These are phyloP conservation scores for Oenanthe sinensis DNA, from an alignment of 129 eudicot species.

Conservation along the genomic window DNA sequence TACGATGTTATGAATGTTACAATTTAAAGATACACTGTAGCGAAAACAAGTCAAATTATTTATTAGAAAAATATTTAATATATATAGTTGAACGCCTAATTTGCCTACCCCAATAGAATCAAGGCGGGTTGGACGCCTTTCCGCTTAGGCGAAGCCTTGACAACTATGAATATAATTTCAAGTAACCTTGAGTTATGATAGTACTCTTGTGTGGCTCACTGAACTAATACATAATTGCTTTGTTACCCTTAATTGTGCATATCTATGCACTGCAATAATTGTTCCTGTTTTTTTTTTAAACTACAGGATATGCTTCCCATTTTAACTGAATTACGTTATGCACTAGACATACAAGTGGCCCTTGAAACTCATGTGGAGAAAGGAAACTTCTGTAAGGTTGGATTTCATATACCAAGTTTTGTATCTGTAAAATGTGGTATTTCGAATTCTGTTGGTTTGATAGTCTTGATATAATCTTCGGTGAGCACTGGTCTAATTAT, in stretches of 20 bases:
- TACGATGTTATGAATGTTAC: neutral
- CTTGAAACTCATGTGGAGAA: slow-evolving; percentile 76
- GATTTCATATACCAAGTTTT: slow-evolving; percentile 1
- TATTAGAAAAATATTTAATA: neutral
- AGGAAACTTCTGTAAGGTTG: slow-evolving; percentile 78
- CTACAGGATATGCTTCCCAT: slow-evolving; percentile 85
- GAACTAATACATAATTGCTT: neutral
- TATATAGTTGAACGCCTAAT: neutral
- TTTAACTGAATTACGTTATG: slow-evolving; percentile 71
- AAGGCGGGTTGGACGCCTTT: neutral
- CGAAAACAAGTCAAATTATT: neutral
- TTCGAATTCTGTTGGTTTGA: neutral
- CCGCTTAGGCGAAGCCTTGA: neutral
- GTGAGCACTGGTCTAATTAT: slow-evolving; percentile 2
- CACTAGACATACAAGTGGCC: slow-evolving; percentile 61
- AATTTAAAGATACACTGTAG: neutral
- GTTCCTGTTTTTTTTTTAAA: neutral
- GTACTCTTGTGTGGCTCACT: neutral
- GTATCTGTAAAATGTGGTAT: slow-evolving; percentile 3
- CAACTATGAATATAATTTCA: neutral
- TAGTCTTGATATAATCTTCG: neutral
- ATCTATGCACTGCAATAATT: neutral
- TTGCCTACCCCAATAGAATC: neutral
- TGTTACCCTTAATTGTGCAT: neutral
- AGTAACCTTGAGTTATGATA: neutral